phyloP scores from a whole-genome alignment of 1,284 basidiomycete species.

The Retiboletus fuscus region DNA sequence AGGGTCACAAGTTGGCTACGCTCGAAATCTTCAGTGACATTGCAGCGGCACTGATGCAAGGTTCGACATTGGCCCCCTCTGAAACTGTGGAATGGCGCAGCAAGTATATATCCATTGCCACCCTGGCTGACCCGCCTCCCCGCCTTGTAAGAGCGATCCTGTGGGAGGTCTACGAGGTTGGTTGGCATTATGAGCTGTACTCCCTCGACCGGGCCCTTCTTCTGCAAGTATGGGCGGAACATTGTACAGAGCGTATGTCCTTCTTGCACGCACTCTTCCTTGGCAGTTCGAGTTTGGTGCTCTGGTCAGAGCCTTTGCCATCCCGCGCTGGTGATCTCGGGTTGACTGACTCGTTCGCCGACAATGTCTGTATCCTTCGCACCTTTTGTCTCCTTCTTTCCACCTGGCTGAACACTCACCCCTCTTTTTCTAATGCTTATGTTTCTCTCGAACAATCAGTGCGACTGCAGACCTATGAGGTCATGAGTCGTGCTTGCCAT shows the following conservation, averaged over 20 bases:
- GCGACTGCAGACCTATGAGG: neutral
- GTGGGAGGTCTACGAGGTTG: conserved; percentile 3
- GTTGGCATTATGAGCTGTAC: neutral
- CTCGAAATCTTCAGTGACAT: neutral
- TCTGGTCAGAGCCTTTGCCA: conserved; percentile 1
- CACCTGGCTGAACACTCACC: neutral
- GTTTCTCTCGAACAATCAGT: too few relatives aligned
- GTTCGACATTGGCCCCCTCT: neutral
- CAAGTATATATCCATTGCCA: too few relatives aligned
- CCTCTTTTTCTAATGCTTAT: neutral
- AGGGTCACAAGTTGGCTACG: neutral
- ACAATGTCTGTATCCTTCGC: neutral
- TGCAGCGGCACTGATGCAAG: neutral
- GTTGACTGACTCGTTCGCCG: too few relatives aligned
- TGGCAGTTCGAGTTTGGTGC: neutral
- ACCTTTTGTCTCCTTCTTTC: neutral
- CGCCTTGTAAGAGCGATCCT: too few relatives aligned
- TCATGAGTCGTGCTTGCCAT: neutral
- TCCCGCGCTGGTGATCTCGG: neutral
- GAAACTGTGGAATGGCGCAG: too few relatives aligned
- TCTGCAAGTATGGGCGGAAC: neutral
- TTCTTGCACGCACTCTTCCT: neutral
- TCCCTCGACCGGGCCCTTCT: conserved; percentile 4
- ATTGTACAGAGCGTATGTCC: neutral
- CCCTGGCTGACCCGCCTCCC: too few relatives aligned